Evolutionary conservation across 225 moss, liverwort and hornwort species (phyloP), one percentile per base, ranked within the genome.

Genomic region (Bryoerythrophyllum caledonicum): DNA sequence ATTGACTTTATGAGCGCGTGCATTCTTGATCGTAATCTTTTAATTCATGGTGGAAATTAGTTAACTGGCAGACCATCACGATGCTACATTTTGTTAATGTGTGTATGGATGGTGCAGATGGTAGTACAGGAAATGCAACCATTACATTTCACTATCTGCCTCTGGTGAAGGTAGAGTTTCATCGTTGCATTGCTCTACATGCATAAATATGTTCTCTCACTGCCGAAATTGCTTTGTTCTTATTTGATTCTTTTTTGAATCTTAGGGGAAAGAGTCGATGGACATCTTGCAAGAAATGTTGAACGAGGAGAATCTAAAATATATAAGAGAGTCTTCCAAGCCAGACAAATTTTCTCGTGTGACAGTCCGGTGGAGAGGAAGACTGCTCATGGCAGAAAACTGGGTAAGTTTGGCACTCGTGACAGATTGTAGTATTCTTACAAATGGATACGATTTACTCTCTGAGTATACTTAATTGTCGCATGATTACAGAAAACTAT

Each of bases 71-170:
- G 2, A 27, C 20, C 37, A 21, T 49, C 28, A 30, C 38, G 67
- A 23, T 38, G 55, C 63, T 27, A 30, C 10, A 37, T 35, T 44
- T 25, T 56, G 59, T 37, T 52, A 54, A 60, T 65, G 26, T 26
- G 65, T 61, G 52, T 37, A 21, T 80, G 65, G 41, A 26, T 79
- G 69, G 51, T 80, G 78, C 80, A 86, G 83, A 75, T 13, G 65
- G 63, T 63, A 74, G 71, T 52, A 71, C 43, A 64, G 82, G 82
- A 48, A 84, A 77, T 52, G 87, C 82, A n/a, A 79, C 76, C 41
- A 85, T 87, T 64, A 82, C 80, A 46, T 84, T 84, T 59, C 82
- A 85, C 60, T 87, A 87, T 56, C 79, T 84, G 73, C 87, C 84
- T 62, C 49, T 84, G 60, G 78, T 58, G 65, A 84, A 77, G 84